A percentile compares a stretch with the other conserved stretches of the same genome.
Evolutionary conservation across 2,329 filamentous ascomycete species (phyloP).

Genomic region (Xylaria sp.): DNA sequence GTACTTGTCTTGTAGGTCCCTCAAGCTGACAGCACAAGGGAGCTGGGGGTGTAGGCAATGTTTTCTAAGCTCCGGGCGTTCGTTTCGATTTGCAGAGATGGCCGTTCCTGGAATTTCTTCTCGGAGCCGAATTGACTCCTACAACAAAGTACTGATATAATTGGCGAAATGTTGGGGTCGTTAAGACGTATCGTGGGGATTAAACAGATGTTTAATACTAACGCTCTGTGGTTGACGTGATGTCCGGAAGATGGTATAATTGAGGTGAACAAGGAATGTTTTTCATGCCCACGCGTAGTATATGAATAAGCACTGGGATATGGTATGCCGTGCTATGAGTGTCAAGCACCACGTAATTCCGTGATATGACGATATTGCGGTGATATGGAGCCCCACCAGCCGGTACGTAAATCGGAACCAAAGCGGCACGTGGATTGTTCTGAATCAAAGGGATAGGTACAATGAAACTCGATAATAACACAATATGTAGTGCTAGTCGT

Average conservation of each 20-base stretch:
- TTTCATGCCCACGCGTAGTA: constrained; percentile 13
- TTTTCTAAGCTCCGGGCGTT: neutral
- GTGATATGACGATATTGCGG: constrained; percentile 45
- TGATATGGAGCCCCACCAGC: constrained; percentile 40
- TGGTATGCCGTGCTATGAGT: constrained; percentile 41
- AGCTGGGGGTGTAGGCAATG: neutral
- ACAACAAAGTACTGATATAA: neutral
- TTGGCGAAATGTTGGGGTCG: neutral
- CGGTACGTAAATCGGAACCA: constrained; percentile 30
- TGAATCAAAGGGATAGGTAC: constrained; percentile 31
- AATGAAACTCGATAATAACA: constrained; percentile 24
- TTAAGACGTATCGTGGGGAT: neutral
- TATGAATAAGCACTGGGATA: constrained; percentile 1
- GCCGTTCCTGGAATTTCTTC: neutral
- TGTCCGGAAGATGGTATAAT: neutral
- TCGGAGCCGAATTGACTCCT: constrained; percentile 1
- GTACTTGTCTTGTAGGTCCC: constrained; percentile 1
- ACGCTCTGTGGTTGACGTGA: neutral
- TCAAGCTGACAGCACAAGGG: constrained; percentile 10
- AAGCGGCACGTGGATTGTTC: constrained; percentile 34
- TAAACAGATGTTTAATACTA: neutral
- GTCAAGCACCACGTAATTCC: constrained; percentile 41
- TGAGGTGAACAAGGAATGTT: neutral
- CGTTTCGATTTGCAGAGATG: neutral
- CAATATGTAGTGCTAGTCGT: constrained; percentile 16